Evolutionary conservation across 768 basidiomycete genomes (phyloP).

Genomic region (Mycena chlorophos): DNA sequence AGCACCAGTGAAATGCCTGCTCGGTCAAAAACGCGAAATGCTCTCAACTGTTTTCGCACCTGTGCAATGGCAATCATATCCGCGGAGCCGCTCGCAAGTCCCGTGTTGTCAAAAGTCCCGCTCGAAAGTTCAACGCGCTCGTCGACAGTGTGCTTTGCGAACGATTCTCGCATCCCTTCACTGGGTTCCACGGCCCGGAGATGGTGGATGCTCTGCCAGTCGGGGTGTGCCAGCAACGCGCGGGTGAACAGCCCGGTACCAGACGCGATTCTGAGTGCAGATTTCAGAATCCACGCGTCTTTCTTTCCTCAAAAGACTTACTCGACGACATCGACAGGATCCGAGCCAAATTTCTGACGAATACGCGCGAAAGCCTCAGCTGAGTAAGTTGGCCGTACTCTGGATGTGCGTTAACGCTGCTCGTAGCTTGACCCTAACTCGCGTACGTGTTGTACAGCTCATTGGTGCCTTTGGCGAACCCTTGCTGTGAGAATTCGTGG

Average conservation of each 20-base stretch:
- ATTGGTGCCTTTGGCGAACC: slow-evolving; percentile 62
- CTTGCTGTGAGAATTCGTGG: slow-evolving; percentile 47
- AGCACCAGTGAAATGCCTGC: slow-evolving; percentile 74
- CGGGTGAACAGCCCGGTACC: slow-evolving; percentile 70
- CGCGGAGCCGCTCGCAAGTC: slow-evolving; percentile 45
- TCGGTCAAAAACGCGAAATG: background rate
- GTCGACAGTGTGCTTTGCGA: slow-evolving; percentile 43
- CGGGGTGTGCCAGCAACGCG: slow-evolving; percentile 49
- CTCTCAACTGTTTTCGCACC: slow-evolving; percentile 25
- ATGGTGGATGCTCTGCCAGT: slow-evolving; percentile 36
- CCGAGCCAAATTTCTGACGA: slow-evolving; percentile 31
- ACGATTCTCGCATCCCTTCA: slow-evolving; percentile 61
- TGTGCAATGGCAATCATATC: slow-evolving; percentile 55
- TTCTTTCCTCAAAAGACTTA: slow-evolving; percentile 23
- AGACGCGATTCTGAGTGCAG: slow-evolving; percentile 46
- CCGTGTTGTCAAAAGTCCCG: slow-evolving; percentile 52
- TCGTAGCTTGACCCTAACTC: too few relatives aligned
- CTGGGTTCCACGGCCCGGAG: slow-evolving; percentile 63
- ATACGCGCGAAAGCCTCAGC: slow-evolving; percentile 45
- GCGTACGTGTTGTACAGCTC: slow-evolving; percentile 55
- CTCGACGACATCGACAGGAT: slow-evolving; percentile 49
- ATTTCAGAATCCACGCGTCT: background rate
- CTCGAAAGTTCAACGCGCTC: slow-evolving; percentile 37
- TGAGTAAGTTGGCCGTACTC: slow-evolving; percentile 64
- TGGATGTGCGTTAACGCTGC: background rate